Evolutionary conservation across 108 stramenopile species (phyloP).

Genomic region (Nannochloropsis gaditana): DNA sequence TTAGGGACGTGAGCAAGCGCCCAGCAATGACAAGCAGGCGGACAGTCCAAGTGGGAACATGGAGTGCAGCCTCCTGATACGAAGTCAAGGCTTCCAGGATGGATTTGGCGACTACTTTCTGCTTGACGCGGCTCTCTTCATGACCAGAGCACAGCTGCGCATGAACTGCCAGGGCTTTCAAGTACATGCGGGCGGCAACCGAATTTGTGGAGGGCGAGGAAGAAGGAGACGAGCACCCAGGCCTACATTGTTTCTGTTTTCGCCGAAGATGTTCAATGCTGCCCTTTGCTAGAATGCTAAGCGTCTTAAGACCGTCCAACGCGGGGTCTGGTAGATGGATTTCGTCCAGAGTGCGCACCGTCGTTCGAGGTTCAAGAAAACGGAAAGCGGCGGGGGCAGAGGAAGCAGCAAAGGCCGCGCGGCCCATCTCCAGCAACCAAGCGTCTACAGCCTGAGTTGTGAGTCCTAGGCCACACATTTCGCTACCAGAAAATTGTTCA

Average conservation of each 20-base stretch:
- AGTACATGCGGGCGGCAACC: slow-evolving; percentile 1
- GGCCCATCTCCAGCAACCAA: slow-evolving; percentile 7
- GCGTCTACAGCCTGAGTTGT: background rate
- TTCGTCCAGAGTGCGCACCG: background rate
- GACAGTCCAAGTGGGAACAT: background rate
- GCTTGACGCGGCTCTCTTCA: background rate
- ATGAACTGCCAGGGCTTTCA: background rate
- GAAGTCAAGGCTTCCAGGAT: background rate
- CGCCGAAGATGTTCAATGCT: background rate
- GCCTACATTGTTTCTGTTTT: background rate
- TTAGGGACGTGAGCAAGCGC: background rate
- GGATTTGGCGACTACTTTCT: background rate
- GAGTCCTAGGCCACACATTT: no score
- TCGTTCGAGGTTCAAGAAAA: background rate
- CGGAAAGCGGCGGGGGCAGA: background rate
- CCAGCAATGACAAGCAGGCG: background rate
- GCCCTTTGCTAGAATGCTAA: background rate
- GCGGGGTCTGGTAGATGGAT: background rate
- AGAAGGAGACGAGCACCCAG: background rate
- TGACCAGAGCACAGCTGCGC: background rate
- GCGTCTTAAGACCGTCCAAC: background rate
- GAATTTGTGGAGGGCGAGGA: background rate
- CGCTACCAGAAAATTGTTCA: no score
- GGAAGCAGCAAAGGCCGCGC: background rate
- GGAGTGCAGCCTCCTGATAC: background rate